phyloP scores from a whole-genome alignment of 352 stramenopile genomes.

The Globisporangium paddicum region DNA sequence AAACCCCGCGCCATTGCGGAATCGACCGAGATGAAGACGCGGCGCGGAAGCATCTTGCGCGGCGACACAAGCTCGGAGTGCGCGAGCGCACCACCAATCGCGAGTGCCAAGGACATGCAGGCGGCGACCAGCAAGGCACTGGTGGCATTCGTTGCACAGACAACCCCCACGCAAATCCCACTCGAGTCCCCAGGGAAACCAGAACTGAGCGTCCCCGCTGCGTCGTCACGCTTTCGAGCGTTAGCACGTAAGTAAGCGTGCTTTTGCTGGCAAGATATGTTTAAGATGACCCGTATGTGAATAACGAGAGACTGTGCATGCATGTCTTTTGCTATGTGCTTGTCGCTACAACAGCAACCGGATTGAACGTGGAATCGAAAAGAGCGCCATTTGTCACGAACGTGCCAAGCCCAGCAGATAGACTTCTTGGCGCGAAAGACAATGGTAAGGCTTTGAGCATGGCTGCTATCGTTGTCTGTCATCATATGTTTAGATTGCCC shows the following conservation, averaged over 20 bases:
- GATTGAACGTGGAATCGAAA: background rate
- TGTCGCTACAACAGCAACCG: background rate
- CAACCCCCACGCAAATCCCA: constrained; percentile 9
- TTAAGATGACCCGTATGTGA: background rate
- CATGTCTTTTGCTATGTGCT: background rate
- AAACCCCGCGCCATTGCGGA: constrained; percentile 7
- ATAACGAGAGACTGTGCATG: background rate
- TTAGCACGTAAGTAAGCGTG: background rate
- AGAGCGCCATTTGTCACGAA: background rate
- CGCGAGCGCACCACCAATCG: background rate
- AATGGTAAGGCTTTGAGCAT: background rate
- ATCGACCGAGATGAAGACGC: constrained; percentile 7
- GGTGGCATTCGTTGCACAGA: background rate
- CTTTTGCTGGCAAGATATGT: background rate
- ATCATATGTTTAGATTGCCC: too few species aligned
- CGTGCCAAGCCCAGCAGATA: background rate
- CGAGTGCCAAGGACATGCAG: background rate
- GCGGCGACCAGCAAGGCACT: background rate
- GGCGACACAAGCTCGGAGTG: background rate
- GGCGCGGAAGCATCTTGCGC: background rate
- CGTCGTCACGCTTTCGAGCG: background rate
- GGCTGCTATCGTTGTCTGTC: too few species aligned
- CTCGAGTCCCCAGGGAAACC: constrained; percentile 12
- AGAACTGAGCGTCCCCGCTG: background rate
- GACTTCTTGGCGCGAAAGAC: background rate